Percentiles rank a stretch among this genome's conserved stretches.
Evolutionary conservation across 352 stramenopile species (phyloP).

Genomic region (Globisporangium paroecandrum): DNA sequence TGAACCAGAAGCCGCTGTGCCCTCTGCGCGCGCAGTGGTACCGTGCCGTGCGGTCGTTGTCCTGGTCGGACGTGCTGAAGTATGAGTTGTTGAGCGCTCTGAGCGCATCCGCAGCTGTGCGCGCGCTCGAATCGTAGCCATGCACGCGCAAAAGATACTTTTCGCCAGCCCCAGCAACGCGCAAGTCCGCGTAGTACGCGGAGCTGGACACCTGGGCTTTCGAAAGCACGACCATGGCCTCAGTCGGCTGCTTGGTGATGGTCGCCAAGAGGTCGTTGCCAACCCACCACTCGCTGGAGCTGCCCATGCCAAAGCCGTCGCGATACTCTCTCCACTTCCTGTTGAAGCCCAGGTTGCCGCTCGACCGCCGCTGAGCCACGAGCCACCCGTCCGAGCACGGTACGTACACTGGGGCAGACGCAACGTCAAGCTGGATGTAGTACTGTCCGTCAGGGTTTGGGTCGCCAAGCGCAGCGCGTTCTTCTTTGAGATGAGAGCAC

Average conservation of each 20-base stretch:
- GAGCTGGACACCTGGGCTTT: constrained; percentile 39
- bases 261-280: constrained; percentile 40
- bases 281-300: constrained; percentile 53
- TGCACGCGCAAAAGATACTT: constrained; percentile 44
- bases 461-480: constrained; percentile 31
- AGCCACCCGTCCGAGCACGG: constrained; percentile 62
- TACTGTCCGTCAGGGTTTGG: constrained; percentile 55
- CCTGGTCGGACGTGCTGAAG: constrained; percentile 55
- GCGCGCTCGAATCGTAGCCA: constrained; percentile 31
- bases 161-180: constrained; percentile 37
- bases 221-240: constrained; percentile 53
- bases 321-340: constrained; percentile 61
- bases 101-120: constrained; percentile 41
- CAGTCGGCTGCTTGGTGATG: constrained; percentile 31
- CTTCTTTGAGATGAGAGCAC: constrained; percentile 46
- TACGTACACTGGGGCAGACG: constrained; percentile 23
- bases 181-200: constrained; percentile 45
- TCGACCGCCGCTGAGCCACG: constrained; percentile 43
- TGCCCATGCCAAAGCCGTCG: constrained; percentile 47
- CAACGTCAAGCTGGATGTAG: constrained; percentile 38
- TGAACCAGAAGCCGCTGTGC: constrained; percentile 61
- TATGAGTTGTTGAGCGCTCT: constrained; percentile 46
- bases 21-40: constrained; percentile 46
- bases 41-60: constrained; percentile 42
- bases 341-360: constrained; percentile 50